These are phyloP conservation scores for Spirogloea muscicola DNA, from an alignment of 139 green algal species.

Conservation along the genomic window DNA sequence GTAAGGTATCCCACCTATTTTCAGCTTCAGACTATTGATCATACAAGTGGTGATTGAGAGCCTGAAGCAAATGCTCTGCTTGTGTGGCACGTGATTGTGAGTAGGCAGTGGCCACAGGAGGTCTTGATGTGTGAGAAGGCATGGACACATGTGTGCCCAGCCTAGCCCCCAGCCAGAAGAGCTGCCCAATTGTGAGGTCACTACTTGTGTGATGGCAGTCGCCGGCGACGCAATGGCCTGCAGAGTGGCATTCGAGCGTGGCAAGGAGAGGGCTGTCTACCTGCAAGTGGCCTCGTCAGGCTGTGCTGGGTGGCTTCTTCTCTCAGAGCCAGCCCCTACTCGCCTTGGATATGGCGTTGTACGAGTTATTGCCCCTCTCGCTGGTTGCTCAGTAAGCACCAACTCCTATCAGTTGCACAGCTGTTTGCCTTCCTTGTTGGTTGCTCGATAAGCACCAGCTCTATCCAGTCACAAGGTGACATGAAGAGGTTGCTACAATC, in stretches of 20 bases:
- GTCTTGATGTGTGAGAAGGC: too few species aligned
- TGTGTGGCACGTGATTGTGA: too few species aligned
- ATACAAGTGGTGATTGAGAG: too few species aligned
- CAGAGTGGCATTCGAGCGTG: constrained; percentile 44
- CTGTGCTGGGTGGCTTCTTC: constrained; percentile 12
- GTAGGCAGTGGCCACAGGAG: too few species aligned
- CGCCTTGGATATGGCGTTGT: constrained; percentile 9
- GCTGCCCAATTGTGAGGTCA: too few species aligned
- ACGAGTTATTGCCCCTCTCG: constrained; percentile 46
- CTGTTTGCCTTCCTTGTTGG: constrained; percentile 3
- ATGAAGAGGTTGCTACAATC: background rate
- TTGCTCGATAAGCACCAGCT: too few species aligned
- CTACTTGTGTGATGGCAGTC: background rate
- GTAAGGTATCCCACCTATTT: constrained; percentile 13
- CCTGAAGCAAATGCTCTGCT: too few species aligned
- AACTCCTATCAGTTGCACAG: background rate
- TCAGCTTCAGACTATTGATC: too few species aligned
- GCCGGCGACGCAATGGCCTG: constrained; percentile 37
- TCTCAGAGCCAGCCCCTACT: constrained; percentile 28
- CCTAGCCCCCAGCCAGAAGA: too few species aligned
- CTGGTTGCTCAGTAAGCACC: constrained; percentile 27
- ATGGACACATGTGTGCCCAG: too few species aligned
- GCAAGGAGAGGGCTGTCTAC: constrained; percentile 34
- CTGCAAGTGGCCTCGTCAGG: constrained; percentile 22
- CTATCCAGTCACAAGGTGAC: too few species aligned